phyloP scores from a whole-genome alignment of 805 yeast genomes.

The Kazachstania psychrophila region DNA sequence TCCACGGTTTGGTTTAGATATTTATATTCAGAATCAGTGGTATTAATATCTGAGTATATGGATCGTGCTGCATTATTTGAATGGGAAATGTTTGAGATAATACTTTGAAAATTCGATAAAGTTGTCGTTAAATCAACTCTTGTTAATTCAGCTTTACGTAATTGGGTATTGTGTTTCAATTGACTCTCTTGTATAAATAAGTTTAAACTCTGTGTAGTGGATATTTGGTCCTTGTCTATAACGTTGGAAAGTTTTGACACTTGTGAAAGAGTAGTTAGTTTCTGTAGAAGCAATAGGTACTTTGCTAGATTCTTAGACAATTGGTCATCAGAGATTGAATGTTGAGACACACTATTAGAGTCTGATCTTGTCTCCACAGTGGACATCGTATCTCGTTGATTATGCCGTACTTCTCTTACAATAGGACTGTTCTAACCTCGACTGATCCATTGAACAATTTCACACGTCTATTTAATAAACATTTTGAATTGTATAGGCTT shows the following conservation, averaged over 20 bases:
- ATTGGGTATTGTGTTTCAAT: slow-evolving; percentile 15
- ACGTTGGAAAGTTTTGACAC: slow-evolving; percentile 19
- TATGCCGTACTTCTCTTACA: no score
- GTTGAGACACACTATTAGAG: no score
- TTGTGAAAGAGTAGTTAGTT: slow-evolving; percentile 25
- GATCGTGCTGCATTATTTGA: slow-evolving; percentile 59
- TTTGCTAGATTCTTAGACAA: slow-evolving; percentile 22
- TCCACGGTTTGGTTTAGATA: slow-evolving; percentile 52
- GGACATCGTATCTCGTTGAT: no score
- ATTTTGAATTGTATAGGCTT: no score
- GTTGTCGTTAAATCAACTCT: slow-evolving; percentile 59
- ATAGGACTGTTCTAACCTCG: no score
- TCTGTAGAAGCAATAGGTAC: slow-evolving; percentile 20
- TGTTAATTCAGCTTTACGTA: slow-evolving; percentile 45
- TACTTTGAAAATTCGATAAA: slow-evolving; percentile 45
- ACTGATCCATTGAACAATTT: no score
- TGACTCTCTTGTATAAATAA: slow-evolving; percentile 18
- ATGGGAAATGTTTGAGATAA: slow-evolving; percentile 44
- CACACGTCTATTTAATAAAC: no score
- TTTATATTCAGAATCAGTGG: slow-evolving; percentile 59
- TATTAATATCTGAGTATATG: slow-evolving; percentile 59
- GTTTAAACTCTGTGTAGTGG: slow-evolving; percentile 12
- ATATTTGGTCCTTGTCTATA: slow-evolving; percentile 13
- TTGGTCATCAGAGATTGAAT: slow-evolving; percentile 15
- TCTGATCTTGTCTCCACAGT: no score